These are phyloP conservation scores for Stylonectria norvegica DNA, from an alignment of 2,329 filamentous ascomycete genomes.

Conservation along the genomic window DNA sequence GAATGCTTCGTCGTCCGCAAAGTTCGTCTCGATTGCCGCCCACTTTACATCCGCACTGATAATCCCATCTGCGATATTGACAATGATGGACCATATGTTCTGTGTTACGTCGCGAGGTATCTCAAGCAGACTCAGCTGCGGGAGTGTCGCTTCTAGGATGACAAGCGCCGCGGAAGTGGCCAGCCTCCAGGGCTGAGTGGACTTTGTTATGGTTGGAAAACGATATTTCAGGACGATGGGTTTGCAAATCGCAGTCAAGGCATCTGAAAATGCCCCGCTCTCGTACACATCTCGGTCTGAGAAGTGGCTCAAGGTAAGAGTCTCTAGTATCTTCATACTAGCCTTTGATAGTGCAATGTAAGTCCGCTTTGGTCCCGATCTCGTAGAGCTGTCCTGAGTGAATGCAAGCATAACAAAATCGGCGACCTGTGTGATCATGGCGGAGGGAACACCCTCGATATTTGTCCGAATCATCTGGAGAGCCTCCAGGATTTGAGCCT, in stretches of 20 bases:
- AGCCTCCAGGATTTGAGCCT: slow-evolving; percentile 65
- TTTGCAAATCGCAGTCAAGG: slow-evolving; percentile 63
- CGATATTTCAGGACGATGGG: slow-evolving; percentile 78
- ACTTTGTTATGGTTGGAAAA: slow-evolving; percentile 69
- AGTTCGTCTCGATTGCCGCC: slow-evolving; percentile 43
- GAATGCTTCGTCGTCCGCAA: slow-evolving; percentile 71
- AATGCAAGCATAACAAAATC: slow-evolving; percentile 72
- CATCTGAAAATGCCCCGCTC: slow-evolving; percentile 62
- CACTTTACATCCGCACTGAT: slow-evolving; percentile 59
- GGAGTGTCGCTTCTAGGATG: slow-evolving; percentile 64
- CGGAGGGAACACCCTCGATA: slow-evolving; percentile 59
- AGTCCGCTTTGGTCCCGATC: slow-evolving; percentile 57
- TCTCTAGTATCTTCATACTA: slow-evolving; percentile 68
- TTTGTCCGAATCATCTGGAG: slow-evolving; percentile 67
- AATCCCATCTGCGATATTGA: slow-evolving; percentile 65
- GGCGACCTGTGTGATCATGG: slow-evolving; percentile 66
- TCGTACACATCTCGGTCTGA: slow-evolving; percentile 65
- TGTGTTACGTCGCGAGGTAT: slow-evolving; percentile 46
- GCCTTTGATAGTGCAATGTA: slow-evolving; percentile 88
- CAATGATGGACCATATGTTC: slow-evolving; percentile 67
- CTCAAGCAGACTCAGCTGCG: slow-evolving; percentile 51
- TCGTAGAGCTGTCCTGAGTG: slow-evolving; percentile 34
- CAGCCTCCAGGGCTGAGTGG: slow-evolving; percentile 71
- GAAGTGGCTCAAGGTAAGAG: slow-evolving; percentile 57
- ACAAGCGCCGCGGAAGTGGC: slow-evolving; percentile 69